These are phyloP conservation scores for Metschnikowia lochheadii DNA, from an alignment of 805 yeast species.

Conservation along the genomic window DNA sequence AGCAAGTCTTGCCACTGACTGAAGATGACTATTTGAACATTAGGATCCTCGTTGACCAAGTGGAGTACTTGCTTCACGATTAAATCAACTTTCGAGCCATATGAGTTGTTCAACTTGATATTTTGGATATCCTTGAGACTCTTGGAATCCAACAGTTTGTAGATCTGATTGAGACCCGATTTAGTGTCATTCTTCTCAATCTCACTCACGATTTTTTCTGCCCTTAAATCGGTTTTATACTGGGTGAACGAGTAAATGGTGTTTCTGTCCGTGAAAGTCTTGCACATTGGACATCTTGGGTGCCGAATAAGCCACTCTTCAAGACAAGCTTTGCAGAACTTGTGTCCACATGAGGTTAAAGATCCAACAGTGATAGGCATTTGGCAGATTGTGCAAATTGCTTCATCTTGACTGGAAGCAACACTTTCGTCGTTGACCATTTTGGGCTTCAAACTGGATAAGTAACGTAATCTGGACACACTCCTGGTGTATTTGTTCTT, in stretches of 20 bases:
- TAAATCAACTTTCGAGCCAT: conserved; percentile 85
- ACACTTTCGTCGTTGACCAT: conserved; percentile 4
- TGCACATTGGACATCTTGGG: conserved; percentile 78
- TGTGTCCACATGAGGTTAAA: conserved; percentile 87
- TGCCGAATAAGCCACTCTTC: conserved; percentile 63
- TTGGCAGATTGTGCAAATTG: conserved; percentile 76
- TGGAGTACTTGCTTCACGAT: conserved; percentile 69
- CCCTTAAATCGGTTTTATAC: conserved; percentile 48
- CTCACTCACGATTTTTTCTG: conserved; percentile 29
- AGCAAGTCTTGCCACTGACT: conserved; percentile 87
- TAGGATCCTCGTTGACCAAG: conserved; percentile 52
- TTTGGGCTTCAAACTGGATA: conserved; percentile 22
- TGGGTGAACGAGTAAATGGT: conserved; percentile 71
- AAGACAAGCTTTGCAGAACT: conserved; percentile 80
- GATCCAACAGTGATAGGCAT: conserved; percentile 69
- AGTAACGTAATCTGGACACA: conserved; percentile 34
- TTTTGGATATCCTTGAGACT: conserved; percentile 42
- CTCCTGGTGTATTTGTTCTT: conserved; percentile 24
- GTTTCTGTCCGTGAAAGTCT: conserved; percentile 41
- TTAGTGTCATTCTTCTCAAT: neutral
- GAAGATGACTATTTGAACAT: conserved; percentile 78
- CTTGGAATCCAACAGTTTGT: conserved; percentile 41
- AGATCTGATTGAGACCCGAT: conserved; percentile 24
- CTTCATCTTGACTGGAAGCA: conserved; percentile 26
- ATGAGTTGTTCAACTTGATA: conserved; percentile 36